Evolutionary conservation across 164 flowering plant genomes (phyloP).

Genomic region (Stephania japonica): DNA sequence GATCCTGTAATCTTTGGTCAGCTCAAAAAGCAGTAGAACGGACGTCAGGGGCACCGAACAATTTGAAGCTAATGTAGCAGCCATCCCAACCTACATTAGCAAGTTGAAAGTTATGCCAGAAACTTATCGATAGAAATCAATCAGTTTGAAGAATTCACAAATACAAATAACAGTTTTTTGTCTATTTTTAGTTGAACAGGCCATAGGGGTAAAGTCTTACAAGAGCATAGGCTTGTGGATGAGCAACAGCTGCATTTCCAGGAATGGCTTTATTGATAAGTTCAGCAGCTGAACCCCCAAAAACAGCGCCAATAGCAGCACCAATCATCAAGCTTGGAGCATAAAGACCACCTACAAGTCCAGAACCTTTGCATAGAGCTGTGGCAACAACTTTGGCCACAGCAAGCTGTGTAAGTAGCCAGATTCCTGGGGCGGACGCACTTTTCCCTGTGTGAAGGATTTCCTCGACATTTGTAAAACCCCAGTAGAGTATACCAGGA

Average conservation of each 20-base stretch:
- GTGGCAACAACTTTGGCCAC: slow-evolving; percentile 98
- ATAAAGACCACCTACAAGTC: slow-evolving; percentile 98
- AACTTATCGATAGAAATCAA: background rate
- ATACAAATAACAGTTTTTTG: background rate
- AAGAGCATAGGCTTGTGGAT: slow-evolving; percentile 98
- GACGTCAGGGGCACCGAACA: slow-evolving; percentile 98
- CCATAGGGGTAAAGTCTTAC: slow-evolving; percentile 30
- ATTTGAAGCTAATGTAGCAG: slow-evolving; percentile 96
- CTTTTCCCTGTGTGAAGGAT: slow-evolving; percentile 91
- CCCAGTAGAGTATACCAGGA: slow-evolving; percentile 97
- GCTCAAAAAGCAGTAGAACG: slow-evolving; percentile 91
- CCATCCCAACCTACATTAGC: slow-evolving; percentile 91
- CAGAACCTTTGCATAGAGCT: slow-evolving; percentile 95
- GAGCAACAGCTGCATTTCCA: slow-evolving; percentile 93
- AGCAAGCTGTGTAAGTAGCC: slow-evolving; percentile 82
- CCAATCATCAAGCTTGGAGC: slow-evolving; percentile 99
- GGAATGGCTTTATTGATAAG: slow-evolving; percentile 91
- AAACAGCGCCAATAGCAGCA: slow-evolving; percentile 98
- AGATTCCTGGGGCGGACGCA: slow-evolving; percentile 97
- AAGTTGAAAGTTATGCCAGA: slow-evolving; percentile 8
- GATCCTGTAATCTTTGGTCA: slow-evolving; percentile 93
- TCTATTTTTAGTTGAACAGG: background rate
- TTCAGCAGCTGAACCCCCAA: slow-evolving; percentile 95
- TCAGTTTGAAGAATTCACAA: background rate
- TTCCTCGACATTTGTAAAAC: slow-evolving; percentile 98